Percentiles rank a stretch among this genome's conserved stretches.
These are phyloP conservation scores for Penicillium daleae DNA, from an alignment of 495 filamentous ascomycete species.

Conservation along the genomic window DNA sequence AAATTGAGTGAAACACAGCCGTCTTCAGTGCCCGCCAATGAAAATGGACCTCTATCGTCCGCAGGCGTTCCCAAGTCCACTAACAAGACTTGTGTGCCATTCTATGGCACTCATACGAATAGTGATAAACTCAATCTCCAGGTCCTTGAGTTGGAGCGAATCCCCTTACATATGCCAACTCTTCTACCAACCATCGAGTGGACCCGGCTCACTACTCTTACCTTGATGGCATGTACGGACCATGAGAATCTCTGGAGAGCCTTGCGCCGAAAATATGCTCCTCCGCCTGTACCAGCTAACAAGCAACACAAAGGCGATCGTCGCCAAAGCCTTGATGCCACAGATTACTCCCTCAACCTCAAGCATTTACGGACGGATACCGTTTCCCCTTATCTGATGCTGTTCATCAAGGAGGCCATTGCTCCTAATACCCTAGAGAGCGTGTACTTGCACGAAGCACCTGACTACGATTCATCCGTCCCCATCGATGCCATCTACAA, in stretches of 20 bases:
- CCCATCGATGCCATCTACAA: constrained; percentile 76
- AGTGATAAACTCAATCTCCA: constrained; percentile 63
- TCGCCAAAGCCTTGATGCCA: constrained; percentile 18
- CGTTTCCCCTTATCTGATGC: constrained; percentile 76
- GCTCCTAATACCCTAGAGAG: constrained; percentile 85
- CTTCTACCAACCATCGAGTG: constrained; percentile 78
- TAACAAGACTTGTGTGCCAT: constrained; percentile 7
- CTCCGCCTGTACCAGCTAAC: constrained; percentile 39
- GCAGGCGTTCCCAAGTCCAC: not conserved
- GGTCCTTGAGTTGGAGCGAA: constrained; percentile 81
- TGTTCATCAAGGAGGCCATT: constrained; percentile 82
- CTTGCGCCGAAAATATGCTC: constrained; percentile 72
- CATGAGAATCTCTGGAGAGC: constrained; percentile 83
- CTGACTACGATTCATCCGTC: constrained; percentile 58
- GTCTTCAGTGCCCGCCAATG: not conserved
- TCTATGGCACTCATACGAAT: constrained; percentile 10
- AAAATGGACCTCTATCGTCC: not conserved
- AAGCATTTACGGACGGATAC: constrained; percentile 83
- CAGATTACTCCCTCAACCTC: constrained; percentile 71
- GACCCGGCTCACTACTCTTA: constrained; percentile 75
- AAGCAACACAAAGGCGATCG: constrained; percentile 21
- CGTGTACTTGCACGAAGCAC: constrained; percentile 79
- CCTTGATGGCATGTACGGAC: constrained; percentile 76
- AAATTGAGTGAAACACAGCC: not conserved
- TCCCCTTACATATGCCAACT: constrained; percentile 70